Conservation (phyloP, 1,284 basidiomycete species). For the Ganoderma leucocontextum region DNA sequence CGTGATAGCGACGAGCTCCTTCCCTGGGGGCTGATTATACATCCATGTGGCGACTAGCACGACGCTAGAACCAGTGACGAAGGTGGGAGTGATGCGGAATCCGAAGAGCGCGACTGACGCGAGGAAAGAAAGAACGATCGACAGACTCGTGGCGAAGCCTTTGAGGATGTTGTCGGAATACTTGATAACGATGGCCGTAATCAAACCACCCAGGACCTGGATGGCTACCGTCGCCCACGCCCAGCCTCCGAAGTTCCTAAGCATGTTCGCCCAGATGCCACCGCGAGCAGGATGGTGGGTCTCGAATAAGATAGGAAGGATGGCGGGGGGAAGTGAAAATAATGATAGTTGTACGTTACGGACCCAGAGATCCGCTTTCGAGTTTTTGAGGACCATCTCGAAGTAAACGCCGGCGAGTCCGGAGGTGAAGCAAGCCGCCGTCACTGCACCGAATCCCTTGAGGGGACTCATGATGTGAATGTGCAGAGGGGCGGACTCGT, state of each 20-base stretch:
- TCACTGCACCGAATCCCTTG: constrained; percentile 89
- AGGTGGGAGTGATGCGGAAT: constrained; percentile 86
- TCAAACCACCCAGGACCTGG: constrained; percentile 90
- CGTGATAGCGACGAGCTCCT: constrained; percentile 51
- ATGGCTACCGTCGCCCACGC: constrained; percentile 91
- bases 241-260: constrained; percentile 82
- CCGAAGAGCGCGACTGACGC: constrained; percentile 89
- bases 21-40: constrained; percentile 77
- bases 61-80: constrained; percentile 82
- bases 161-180: constrained; percentile 92
- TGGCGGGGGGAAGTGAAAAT: constrained; percentile 92
- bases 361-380: constrained; percentile 91
- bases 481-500: constrained; percentile 46
- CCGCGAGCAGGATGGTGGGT: constrained; percentile 38
- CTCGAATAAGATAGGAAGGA: constrained; percentile 81
- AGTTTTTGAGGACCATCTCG: constrained; percentile 96
- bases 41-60: constrained; percentile 91
- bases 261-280: constrained; percentile 30
- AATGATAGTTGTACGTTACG: constrained; percentile 96
- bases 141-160: constrained; percentile 93
- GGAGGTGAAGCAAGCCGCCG: constrained; percentile 93
- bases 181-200: constrained; percentile 90
- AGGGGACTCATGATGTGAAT: constrained; percentile 76
- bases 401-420: constrained; percentile 99
- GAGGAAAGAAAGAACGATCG: constrained; percentile 93